These are phyloP conservation scores for Funneliformis geosporum DNA, from an alignment of 192 early-diverging fungal species.

Conservation along the genomic window DNA sequence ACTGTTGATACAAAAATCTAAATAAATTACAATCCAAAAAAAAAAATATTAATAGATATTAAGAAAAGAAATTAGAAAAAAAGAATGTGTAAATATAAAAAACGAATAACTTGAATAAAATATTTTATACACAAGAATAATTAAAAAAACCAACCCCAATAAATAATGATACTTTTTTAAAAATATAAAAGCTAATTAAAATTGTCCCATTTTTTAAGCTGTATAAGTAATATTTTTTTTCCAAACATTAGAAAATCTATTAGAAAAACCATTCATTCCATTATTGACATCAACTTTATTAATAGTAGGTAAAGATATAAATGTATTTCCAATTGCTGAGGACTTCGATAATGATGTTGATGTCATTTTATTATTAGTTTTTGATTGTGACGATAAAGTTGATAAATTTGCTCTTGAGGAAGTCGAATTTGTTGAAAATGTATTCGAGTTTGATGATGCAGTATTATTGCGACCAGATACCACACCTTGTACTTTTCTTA, in stretches of 20 bases:
- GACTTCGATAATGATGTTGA: not conserved
- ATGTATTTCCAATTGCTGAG: not conserved
- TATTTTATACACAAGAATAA: too few relatives aligned
- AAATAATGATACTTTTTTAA: too few relatives aligned
- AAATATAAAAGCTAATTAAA: too few relatives aligned
- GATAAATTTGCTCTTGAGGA: not conserved
- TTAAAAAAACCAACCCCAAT: too few relatives aligned
- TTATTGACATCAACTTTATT: not conserved
- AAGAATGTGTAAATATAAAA: too few relatives aligned
- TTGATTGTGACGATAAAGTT: not conserved
- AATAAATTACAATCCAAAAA: too few relatives aligned
- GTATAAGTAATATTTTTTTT: slow-evolving; percentile 9
- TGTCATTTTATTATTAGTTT: not conserved
- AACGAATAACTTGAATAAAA: too few relatives aligned
- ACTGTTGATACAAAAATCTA: too few relatives aligned
- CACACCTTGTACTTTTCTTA: slow-evolving; percentile 10
- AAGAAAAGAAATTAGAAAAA: too few relatives aligned
- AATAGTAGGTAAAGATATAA: not conserved
- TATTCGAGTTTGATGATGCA: not conserved
- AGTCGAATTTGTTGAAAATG: not conserved
- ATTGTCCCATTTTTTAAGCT: too few relatives aligned
- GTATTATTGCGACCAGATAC: not conserved
- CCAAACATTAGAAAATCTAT: slow-evolving; percentile 15
- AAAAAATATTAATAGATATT: too few relatives aligned
- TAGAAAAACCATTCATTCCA: slow-evolving; percentile 9